Base-by-base conservation (phyloP, 257 asterid genomes). In the Solanum ossicruentum region DNA sequence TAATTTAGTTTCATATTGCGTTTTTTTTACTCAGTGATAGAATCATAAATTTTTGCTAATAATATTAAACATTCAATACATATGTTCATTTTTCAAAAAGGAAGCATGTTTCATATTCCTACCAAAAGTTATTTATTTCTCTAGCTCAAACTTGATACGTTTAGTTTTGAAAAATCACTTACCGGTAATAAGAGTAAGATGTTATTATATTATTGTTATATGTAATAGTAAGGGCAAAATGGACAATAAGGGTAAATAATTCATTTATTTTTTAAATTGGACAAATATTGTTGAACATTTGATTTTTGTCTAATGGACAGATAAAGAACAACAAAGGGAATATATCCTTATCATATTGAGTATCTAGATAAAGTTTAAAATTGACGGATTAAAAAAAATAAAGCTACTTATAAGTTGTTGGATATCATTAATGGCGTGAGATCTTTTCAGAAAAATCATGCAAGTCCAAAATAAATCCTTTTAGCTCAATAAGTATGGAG, bases 391-490 rank as follows among this genome's bases (percentile, higher is more conserved):
- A 57, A 52, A 52, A 52, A 12, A 52, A 52, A 52, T 2, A 4
- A 56, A 17, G 10, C 10, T 56, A 56, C 18, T 56, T 17, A 56
- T 2, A 20, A 58, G 6, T 1, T 20, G 7, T 58, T 12, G 21
- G 7, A 15, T 66, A 66, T 2, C 1, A 5, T 32, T 15, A 65
- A 26, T 65, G 43, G 6, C 3, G 11, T 26, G n/a, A 26, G 72
- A 0, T 26, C 9, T 65, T 26, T 26, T 7, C 7, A 26, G 43
- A 18, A 65, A 63, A 65, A 65, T 12, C 20, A 7, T 65, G 43
- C 0, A 0, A 2, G 3, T 0, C 4, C n/a, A 66, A 66, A 28
- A 15, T 0, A 3, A 66, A 66, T 4, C 0, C 6, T 66, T 13
- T 65, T 65, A 7, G 11, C n/a, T 21, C 9, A 61, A 11, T 61